A percentile compares a stretch with the other conserved stretches of the same genome.
Conservation (phyloP, 306 rosid genomes). For the Cucurbita argyrosperma region DNA sequence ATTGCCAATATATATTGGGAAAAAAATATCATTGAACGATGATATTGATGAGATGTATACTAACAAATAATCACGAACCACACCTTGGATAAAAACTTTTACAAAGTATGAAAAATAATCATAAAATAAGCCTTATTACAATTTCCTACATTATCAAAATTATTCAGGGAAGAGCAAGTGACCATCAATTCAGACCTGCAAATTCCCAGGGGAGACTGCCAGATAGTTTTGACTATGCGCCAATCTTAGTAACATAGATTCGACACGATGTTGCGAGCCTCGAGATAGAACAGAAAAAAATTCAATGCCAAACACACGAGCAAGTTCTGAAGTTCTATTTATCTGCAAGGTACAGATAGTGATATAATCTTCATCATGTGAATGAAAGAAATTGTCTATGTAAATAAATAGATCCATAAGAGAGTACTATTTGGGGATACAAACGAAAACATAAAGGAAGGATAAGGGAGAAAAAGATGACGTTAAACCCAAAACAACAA, state of each 20-base stretch:
- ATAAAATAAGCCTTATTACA: not conserved
- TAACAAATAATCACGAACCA: not conserved
- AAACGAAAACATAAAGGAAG: not conserved
- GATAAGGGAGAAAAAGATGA: not conserved
- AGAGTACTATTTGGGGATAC: not conserved
- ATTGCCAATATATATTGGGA: not conserved
- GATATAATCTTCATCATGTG: not conserved
- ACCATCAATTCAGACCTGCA: slow-evolving; percentile 41
- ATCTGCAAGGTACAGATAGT: slow-evolving; percentile 39
- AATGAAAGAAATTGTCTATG: not conserved
- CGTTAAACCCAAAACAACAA: not conserved
- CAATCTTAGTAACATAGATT: slow-evolving; percentile 87
- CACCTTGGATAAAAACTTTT: not conserved
- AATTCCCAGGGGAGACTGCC: slow-evolving; percentile 78
- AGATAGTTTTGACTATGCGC: slow-evolving; percentile 84
- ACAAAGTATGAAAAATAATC: not conserved
- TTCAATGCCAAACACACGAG: slow-evolving; percentile 95
- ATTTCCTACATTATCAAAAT: not conserved
- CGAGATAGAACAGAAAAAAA: slow-evolving; percentile 94
- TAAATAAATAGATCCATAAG: not conserved
- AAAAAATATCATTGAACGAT: not conserved
- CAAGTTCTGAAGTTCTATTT: slow-evolving; percentile 91
- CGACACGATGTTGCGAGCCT: slow-evolving; percentile 93
- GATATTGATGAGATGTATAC: not conserved
- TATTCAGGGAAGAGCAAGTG: slow-evolving; percentile 3